phyloP scores from a whole-genome alignment of 306 rosid species.

The Alnus rubra region DNA sequence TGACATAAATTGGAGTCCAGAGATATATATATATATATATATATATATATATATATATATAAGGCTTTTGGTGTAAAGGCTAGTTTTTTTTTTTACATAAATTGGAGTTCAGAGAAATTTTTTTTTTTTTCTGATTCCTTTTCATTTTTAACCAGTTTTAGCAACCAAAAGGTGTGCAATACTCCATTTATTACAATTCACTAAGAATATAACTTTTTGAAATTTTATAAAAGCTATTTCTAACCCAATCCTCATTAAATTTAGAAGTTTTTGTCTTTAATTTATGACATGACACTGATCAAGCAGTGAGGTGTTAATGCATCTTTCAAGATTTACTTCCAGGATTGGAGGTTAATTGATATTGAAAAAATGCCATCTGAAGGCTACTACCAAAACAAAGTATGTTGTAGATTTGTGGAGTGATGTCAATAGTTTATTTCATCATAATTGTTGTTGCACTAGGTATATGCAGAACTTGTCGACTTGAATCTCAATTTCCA shows the following conservation, averaged over 20 bases:
- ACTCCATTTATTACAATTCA: neutral
- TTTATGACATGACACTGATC: neutral
- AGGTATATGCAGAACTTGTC: neutral
- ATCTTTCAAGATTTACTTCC: neutral
- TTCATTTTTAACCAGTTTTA: neutral
- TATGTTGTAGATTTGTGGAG: neutral
- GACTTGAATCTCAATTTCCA: neutral
- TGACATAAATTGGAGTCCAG: constrained; percentile 10
- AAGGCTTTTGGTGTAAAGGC: too few relatives aligned
- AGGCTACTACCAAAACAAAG: neutral
- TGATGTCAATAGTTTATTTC: neutral
- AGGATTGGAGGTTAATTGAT: neutral
- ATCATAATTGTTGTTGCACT: neutral
- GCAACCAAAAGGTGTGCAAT: neutral
- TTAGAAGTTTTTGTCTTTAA: neutral
- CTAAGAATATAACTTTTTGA: neutral
- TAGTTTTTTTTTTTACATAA: too few relatives aligned
- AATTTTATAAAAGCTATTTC: neutral
- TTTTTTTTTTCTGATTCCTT: neutral
- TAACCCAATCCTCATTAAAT: neutral
- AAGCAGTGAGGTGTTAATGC: neutral
- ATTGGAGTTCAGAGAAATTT: too few relatives aligned
- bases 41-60: too few relatives aligned
- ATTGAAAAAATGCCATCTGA: neutral
- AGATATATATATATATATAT: too few relatives aligned